Conservation (phyloP, 2,329 filamentous ascomycete species). For the Tolypocladium album region DNA sequence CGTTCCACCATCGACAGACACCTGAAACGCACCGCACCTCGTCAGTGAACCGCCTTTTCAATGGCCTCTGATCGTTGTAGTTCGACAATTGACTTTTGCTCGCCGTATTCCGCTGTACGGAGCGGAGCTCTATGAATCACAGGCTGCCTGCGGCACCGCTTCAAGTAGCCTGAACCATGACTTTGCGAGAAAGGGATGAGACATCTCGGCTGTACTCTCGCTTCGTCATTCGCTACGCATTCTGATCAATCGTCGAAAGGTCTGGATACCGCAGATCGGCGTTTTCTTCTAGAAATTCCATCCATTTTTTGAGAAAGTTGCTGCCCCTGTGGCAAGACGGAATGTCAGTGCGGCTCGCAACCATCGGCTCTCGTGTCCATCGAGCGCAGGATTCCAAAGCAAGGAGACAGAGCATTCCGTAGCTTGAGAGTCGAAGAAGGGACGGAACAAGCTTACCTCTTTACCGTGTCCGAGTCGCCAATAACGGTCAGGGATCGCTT, state of each 20-base stretch:
- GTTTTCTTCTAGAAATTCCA: constrained; percentile 80
- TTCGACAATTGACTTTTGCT: neutral
- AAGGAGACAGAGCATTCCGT: too few species aligned
- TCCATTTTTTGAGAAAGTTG: constrained; percentile 80
- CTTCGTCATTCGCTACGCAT: neutral
- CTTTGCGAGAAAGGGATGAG: neutral
- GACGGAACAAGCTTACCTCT: constrained; percentile 51
- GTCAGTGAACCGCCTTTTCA: neutral
- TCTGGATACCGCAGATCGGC: constrained; percentile 87
- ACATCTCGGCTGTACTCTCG: neutral
- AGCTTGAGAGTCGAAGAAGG: neutral
- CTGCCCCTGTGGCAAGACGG: constrained; percentile 51
- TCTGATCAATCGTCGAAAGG: constrained; percentile 27
- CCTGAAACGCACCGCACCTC: neutral
- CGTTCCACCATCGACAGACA: neutral
- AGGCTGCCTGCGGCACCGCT: neutral
- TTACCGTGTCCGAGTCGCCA: constrained; percentile 88
- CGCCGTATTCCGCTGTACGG: neutral
- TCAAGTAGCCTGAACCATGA: neutral
- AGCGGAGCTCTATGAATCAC: neutral
- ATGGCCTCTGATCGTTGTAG: neutral
- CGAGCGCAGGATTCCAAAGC: neutral
- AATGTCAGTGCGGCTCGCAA: neutral
- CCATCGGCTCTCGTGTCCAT: neutral
- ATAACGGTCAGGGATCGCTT: constrained; percentile 84